phyloP scores from a whole-genome alignment of 169 alveolate species.

The Plasmodium adleri region DNA sequence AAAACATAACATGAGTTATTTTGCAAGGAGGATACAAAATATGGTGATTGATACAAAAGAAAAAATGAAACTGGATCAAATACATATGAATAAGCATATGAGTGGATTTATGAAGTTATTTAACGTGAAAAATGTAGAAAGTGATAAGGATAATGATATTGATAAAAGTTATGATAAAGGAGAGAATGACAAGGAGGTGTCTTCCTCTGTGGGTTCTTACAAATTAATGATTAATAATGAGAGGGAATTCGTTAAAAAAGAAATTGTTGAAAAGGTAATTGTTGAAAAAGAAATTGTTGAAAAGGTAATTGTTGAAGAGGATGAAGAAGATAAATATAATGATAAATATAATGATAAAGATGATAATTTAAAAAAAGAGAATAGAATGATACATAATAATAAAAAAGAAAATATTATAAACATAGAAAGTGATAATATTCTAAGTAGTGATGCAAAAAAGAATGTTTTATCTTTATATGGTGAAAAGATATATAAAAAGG shows the following conservation, averaged over 20 bases:
- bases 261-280: neutral
- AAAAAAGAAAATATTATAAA: no score
- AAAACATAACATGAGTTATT: conserved; percentile 16
- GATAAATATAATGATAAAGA: neutral
- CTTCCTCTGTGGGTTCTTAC: no score
- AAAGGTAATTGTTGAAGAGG: neutral
- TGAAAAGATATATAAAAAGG: neutral
- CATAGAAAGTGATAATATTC: neutral
- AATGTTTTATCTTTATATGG: neutral
- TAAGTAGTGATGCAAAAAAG: neutral
- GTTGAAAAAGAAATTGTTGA: neutral
- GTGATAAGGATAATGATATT: no score
- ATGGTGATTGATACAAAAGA: conserved; percentile 41
- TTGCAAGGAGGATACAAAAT: conserved; percentile 53
- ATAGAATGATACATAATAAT: neutral
- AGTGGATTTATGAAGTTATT: conserved; percentile 37
- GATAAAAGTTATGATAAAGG: no score
- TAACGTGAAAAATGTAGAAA: conserved; percentile 19
- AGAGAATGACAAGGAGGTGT: no score
- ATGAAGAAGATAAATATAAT: neutral
- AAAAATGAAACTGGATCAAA: conserved; percentile 7
- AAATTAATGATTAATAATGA: no score
- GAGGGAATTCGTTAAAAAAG: no score
- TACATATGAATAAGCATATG: conserved; percentile 2
- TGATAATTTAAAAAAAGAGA: neutral